Evolutionary conservation across 176 grass and related monocot species (phyloP).

Genomic region (Oryza australiensis): DNA sequence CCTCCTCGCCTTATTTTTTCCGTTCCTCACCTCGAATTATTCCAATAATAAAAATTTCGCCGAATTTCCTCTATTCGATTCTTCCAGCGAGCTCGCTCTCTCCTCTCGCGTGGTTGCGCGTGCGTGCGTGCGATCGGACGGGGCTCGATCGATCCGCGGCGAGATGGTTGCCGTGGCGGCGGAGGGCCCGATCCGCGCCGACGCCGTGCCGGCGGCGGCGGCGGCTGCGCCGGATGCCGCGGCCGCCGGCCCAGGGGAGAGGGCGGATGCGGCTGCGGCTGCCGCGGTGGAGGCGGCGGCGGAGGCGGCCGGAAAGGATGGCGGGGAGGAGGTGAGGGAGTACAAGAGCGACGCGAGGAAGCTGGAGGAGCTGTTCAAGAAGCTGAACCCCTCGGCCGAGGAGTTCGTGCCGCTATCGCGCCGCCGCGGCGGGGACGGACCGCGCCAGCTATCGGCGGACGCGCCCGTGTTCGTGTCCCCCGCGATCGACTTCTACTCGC

Average conservation of each 20-base stretch:
- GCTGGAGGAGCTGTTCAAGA: conserved; percentile 82
- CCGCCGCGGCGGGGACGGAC: conserved; percentile 27
- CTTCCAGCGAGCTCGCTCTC: not conserved
- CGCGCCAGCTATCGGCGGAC: conserved; percentile 42
- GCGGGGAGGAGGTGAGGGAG: conserved; percentile 62
- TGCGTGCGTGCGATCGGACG: conserved; percentile 36
- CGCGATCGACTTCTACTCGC: conserved; percentile 50
- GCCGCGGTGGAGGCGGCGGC: not conserved
- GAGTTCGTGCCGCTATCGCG: conserved; percentile 76
- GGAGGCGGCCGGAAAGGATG: not conserved
- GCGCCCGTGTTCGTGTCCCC: conserved; percentile 52
- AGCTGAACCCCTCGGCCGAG: conserved; percentile 82
- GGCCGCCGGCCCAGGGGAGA: not conserved
- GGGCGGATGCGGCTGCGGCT: not conserved
- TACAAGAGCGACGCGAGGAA: conserved; percentile 72
- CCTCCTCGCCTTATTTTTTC: not conserved
- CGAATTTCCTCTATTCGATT: conserved; percentile 37
- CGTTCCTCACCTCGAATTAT: not conserved
- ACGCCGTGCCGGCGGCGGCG: conserved; percentile 30
- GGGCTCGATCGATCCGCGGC: not conserved
- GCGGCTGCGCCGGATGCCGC: not conserved
- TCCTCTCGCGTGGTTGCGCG: conserved; percentile 19
- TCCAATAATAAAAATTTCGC: conserved; percentile 31
- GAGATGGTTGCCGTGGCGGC: conserved; percentile 57
- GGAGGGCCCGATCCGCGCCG: conserved; percentile 46